A percentile compares a stretch with the other conserved stretches of the same genome.
phyloP scores from a whole-genome alignment of 2,329 filamentous ascomycete genomes.

The Nannizziopsis arthrosporioides region DNA sequence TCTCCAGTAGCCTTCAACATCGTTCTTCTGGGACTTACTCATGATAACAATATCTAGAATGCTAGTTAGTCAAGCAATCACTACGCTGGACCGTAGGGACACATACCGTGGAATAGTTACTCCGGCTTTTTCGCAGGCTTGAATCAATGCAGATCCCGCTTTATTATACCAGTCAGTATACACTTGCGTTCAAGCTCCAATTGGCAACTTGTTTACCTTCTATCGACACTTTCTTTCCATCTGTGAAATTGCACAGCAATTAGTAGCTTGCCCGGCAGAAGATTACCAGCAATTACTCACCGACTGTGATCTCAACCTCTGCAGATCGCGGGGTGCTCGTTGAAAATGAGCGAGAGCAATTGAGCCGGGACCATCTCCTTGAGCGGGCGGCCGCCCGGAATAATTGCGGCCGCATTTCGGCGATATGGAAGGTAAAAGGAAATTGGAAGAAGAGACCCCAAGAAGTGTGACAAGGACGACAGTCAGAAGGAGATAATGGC shows the following conservation, averaged over 20 bases:
- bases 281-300: conserved; percentile 46
- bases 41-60: conserved; percentile 86
- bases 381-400: conserved; percentile 50
- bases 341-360: conserved; percentile 66
- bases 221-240: conserved; percentile 96
- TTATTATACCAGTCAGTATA: conserved; percentile 21
- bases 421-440: conserved; percentile 14
- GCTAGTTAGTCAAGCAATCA: conserved; percentile 22
- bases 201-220: conserved; percentile 54
- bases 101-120: conserved; percentile 69
- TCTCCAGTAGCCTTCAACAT: neutral
- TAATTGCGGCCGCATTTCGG: conserved; percentile 52
- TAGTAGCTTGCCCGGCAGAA: conserved; percentile 41
- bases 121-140: conserved; percentile 97
- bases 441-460: conserved; percentile 14
- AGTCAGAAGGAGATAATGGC: neutral
- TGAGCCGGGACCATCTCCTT: conserved; percentile 41
- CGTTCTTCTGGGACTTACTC: conserved; percentile 51
- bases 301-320: conserved; percentile 94
- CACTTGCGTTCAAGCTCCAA: conserved; percentile 20
- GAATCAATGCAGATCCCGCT: conserved; percentile 95
- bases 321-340: conserved; percentile 66
- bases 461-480: conserved; percentile 7
- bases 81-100: conserved; percentile 1
- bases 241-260: conserved; percentile 38